Base-by-base conservation (phyloP, 129 eudicot species). In the Lactuca sativa region DNA sequence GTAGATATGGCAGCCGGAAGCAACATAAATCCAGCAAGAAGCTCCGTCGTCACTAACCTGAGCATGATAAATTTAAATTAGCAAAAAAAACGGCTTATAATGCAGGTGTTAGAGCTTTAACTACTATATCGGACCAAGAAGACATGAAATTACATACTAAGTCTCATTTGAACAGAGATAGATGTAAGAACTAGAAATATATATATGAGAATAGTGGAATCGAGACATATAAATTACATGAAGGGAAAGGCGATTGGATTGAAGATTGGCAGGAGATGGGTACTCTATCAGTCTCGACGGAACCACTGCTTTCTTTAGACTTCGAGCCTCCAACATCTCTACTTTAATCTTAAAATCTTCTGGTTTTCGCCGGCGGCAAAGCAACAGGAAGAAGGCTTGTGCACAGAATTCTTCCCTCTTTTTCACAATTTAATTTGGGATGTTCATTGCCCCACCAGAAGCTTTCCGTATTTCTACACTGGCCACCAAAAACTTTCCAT, bases 221-320 rank as follows among this genome's bases (percentile, higher is more conserved):
- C 4, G 48, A 21, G 32, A 0, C 0, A 63, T 53, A 2, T 25
- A 54, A 37, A 44, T 33, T 67, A 90, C 95, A 75, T 86, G 86
- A 13, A 90, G 79, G 36, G 95, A 86, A 66, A 90, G 83, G n/a
- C 97, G 95, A 72, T 90, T 86, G 49, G 95, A 82, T 56, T 90
- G 97, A 34, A 87, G 78, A 69, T 80, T 87, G 63, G 76, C 95
- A 0, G 96, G 88, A 64, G 96, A 80, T 5, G 95, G 96, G 32
- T 84, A 30, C 5, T 74, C 15, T 7, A 90, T 64, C 4, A 90
- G 82, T 36, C 85, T 57, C 6, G 80, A 34, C 9, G 91, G 91
- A 4, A 90, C 80, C 47, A 33, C 66, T 17, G 95, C 95, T 70
- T 84, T 90, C 70, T 75, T 74, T 14, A 90, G 57, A 60, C 91